Conservation (phyloP, 352 stramenopile genomes). For the Detonula confervacea region DNA sequence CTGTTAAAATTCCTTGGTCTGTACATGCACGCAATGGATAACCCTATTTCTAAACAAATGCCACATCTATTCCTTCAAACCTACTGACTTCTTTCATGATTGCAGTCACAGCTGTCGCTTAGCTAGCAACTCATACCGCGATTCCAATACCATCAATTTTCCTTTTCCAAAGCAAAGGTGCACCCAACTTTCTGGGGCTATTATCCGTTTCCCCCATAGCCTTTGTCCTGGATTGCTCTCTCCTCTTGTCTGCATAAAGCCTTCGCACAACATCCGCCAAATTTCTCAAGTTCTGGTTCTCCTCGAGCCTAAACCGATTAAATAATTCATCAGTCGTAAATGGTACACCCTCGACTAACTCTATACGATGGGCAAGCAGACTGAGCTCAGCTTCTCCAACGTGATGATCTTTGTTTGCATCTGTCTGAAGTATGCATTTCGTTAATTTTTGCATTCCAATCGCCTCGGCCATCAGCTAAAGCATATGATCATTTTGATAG, state of each 20-base stretch:
- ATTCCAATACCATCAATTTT: conserved; percentile 21
- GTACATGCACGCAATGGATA: neutral
- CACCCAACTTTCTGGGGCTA: conserved; percentile 25
- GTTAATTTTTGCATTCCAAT: conserved; percentile 38
- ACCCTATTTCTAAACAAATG: neutral
- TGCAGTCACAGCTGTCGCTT: neutral
- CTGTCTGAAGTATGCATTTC: conserved; percentile 14
- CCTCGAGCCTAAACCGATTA: conserved; percentile 10
- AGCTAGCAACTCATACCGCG: conserved; percentile 5
- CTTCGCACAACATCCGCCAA: conserved; percentile 26
- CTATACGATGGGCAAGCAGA: conserved; percentile 26
- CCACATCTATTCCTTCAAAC: no score
- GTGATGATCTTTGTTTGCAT: conserved; percentile 26
- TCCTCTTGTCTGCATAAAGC: conserved; percentile 39
- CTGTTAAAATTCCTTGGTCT: neutral
- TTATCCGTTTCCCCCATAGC: conserved; percentile 2
- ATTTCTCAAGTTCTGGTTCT: conserved; percentile 21
- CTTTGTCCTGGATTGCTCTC: conserved; percentile 24
- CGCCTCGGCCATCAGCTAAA: conserved; percentile 33
- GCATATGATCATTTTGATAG: neutral
- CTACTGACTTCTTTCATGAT: no score
- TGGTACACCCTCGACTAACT: conserved; percentile 42
- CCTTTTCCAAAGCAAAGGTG: conserved; percentile 36
- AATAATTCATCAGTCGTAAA: conserved; percentile 35
- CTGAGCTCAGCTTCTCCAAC: conserved; percentile 42